Base-by-base conservation (phyloP, 768 basidiomycete genomes). In the Favolaschia claudopus region DNA sequence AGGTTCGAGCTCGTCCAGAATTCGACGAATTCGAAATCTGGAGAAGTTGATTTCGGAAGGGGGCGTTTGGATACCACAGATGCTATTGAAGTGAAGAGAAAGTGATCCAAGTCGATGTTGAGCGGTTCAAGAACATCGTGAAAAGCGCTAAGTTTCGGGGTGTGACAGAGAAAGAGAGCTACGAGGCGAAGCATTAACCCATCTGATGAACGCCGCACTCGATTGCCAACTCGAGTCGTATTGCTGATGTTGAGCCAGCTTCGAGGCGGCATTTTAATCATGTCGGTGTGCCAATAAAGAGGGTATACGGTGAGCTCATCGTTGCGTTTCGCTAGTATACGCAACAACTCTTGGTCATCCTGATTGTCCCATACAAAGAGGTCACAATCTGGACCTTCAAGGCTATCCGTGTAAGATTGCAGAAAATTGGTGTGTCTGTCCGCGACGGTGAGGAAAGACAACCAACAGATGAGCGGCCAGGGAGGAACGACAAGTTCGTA, bases 401-500 rank as follows among this genome's bases (percentile, higher is more conserved):
- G 50, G n/a, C 39, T 19, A 15, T 46, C 44, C 12, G 53, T 19
- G 53, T 52, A 53, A 27, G 1, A 7, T 17, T 25, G 36, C 1
- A 53, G 4, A 25, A 27, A 37, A 29, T 53, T 13, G 3, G 28
- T 14, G 20, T 34, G 44, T 33, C 34, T 25, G 1, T 31, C n/a
- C 2, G 12, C 20, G 28, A 34, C 13, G 5, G 24, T 52, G 22
- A 49, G 50, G 37, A 52, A 59, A 28, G 22, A 10, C 50, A 45
- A 29, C 58, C 58, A 59, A 22, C 51, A 50, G 19, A 44, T 46
- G 20, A 59, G 50, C 4, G 58, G 50, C 58, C 58, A 59, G 15
- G 50, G 37, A 13, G 44, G 19, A 9, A 52, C 58, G 1, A 53
- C 58, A 3, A 59, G 50, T 19, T 46, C 36, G n/a, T 40, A 53